Conservation (phyloP, 306 rosid genomes). For the Dalbergia cultrata region DNA sequence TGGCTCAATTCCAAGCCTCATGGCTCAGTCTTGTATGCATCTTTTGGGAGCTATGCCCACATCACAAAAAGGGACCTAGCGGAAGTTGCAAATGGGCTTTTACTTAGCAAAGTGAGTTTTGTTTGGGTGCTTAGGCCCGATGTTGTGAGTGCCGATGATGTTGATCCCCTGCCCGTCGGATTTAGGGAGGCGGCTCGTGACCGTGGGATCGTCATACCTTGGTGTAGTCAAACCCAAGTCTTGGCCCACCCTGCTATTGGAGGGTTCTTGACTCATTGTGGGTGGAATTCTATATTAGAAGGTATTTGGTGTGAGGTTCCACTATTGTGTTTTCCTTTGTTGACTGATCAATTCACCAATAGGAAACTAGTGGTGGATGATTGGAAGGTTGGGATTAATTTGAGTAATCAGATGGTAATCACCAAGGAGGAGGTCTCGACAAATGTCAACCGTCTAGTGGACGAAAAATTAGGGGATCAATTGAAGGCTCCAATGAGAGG, state of each 20-base stretch:
- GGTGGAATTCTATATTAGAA: slow-evolving; percentile 73
- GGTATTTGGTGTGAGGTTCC: slow-evolving; percentile 64
- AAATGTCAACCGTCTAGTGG: slow-evolving; percentile 55
- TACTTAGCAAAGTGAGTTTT: slow-evolving; percentile 53
- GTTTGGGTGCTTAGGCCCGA: slow-evolving; percentile 67
- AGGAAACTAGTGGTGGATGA: slow-evolving; percentile 67
- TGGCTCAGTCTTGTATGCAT: slow-evolving; percentile 64
- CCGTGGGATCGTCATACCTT: slow-evolving; percentile 57
- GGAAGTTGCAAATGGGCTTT: slow-evolving; percentile 63
- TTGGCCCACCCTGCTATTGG: slow-evolving; percentile 62
- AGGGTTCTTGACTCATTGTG: slow-evolving; percentile 71
- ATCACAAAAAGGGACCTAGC: slow-evolving; percentile 36
- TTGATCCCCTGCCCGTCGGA: slow-evolving; percentile 57
- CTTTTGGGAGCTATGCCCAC: slow-evolving; percentile 75
- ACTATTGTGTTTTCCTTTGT: slow-evolving; percentile 62
- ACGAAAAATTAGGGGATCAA: slow-evolving; percentile 45
- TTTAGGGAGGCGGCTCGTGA: slow-evolving; percentile 46
- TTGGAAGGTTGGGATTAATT: slow-evolving; percentile 67
- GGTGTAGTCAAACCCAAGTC: slow-evolving; percentile 65
- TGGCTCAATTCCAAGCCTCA: slow-evolving; percentile 66
- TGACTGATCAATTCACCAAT: slow-evolving; percentile 74
- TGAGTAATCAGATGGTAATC: slow-evolving; percentile 33
- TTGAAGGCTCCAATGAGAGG: slow-evolving; percentile 44
- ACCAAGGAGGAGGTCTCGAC: slow-evolving; percentile 46
- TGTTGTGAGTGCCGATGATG: slow-evolving; percentile 59